phyloP scores from a whole-genome alignment of 257 asterid genomes.

The Handroanthus guayacan region DNA sequence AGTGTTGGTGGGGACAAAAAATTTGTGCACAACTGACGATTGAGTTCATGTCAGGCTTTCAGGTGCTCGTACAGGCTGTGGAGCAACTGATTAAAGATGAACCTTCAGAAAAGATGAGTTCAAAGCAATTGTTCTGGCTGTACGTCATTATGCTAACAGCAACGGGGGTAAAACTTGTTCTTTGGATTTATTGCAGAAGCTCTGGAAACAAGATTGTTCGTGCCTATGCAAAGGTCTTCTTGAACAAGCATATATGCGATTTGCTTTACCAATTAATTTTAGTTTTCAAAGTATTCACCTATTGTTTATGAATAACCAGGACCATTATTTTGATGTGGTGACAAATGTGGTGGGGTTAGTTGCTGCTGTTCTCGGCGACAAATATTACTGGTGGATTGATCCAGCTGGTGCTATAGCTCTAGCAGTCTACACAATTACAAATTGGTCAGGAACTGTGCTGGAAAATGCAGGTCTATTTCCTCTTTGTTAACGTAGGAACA shows the following conservation, averaged over 20 bases:
- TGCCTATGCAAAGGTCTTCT: constrained; percentile 66
- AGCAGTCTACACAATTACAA: constrained; percentile 59
- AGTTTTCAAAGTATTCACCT: neutral
- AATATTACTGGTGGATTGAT: constrained; percentile 74
- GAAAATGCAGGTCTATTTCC: constrained; percentile 62
- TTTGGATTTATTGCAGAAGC: constrained; percentile 68
- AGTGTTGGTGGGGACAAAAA: no score
- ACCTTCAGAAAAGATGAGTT: constrained; percentile 46
- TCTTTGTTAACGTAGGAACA: neutral
- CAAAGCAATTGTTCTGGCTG: constrained; percentile 57
- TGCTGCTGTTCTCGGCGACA: constrained; percentile 64
- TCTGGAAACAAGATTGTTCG: constrained; percentile 69
- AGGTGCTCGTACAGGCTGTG: constrained; percentile 58
- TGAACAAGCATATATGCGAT: neutral
- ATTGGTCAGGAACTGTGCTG: constrained; percentile 69
- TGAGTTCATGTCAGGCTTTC: constrained; percentile 50
- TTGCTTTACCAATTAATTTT: neutral
- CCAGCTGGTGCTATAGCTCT: constrained; percentile 66
- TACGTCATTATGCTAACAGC: constrained; percentile 68
- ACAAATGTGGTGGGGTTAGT: constrained; percentile 66
- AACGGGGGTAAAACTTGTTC: constrained; percentile 60
- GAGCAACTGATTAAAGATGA: constrained; percentile 49
- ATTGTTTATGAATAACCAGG: constrained; percentile 37
- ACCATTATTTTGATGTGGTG: constrained; percentile 77
- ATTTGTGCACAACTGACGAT: neutral